Percentiles rank a stretch among this genome's conserved stretches.
These are phyloP conservation scores for Cordyceps pruinosa DNA, from an alignment of 2,329 filamentous ascomycete species.

Conservation along the genomic window DNA sequence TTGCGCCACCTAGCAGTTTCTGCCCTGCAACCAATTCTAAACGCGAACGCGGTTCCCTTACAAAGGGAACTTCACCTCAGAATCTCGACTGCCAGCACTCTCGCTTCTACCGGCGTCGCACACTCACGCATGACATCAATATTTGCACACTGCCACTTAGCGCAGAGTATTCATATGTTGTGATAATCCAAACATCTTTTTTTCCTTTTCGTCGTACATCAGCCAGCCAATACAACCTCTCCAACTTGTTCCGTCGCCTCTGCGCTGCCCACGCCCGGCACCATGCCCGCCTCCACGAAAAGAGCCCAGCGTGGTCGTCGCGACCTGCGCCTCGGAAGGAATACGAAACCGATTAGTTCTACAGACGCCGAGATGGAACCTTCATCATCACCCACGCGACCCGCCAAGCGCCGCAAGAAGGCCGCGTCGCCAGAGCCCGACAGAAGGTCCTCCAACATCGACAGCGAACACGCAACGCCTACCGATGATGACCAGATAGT, in stretches of 20 bases:
- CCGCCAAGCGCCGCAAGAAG: slow-evolving; percentile 59
- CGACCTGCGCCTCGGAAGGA: slow-evolving; percentile 32
- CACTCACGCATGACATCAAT: neutral
- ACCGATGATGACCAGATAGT: slow-evolving; percentile 51
- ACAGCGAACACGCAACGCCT: slow-evolving; percentile 31
- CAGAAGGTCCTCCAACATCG: slow-evolving; percentile 15
- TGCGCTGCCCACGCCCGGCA: slow-evolving; percentile 7
- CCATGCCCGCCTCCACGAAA: slow-evolving; percentile 33
- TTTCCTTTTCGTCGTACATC: neutral
- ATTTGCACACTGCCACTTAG: neutral
- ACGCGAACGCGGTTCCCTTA: slow-evolving; percentile 14
- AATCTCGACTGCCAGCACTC: neutral
- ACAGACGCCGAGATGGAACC: slow-evolving; percentile 36
- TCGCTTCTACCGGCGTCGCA: neutral
- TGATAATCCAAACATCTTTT: neutral
- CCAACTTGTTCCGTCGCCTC: neutral
- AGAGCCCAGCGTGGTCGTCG: slow-evolving; percentile 31
- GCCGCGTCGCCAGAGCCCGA: slow-evolving; percentile 16
- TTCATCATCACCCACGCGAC: slow-evolving; percentile 55
- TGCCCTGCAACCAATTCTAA: slow-evolving; percentile 6
- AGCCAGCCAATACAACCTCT: too few species aligned
- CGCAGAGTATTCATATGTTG: neutral
- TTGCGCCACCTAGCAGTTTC: neutral
- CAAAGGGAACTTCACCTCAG: slow-evolving; percentile 4
- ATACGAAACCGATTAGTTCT: slow-evolving; percentile 19